phyloP scores from a whole-genome alignment of 345 rosid species.

The Camelina hispida region DNA sequence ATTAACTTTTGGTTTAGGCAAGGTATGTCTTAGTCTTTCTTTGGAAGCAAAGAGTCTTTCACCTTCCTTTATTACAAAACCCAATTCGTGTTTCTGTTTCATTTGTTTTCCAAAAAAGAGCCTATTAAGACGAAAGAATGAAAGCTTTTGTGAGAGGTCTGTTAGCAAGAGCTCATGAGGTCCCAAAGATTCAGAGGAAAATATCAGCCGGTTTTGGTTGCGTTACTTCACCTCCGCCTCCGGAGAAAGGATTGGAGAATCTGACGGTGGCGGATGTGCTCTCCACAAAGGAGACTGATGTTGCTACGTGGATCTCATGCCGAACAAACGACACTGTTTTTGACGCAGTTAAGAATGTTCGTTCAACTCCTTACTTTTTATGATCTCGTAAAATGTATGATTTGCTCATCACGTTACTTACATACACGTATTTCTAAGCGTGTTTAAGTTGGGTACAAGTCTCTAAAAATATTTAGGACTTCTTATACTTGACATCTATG shows the following conservation, averaged over 20 bases:
- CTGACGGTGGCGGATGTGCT: constrained; percentile 78
- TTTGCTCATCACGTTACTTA: constrained; percentile 26
- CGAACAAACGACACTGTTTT: constrained; percentile 62
- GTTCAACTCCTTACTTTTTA: constrained; percentile 26
- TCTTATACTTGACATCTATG: too few species aligned
- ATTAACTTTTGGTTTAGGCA: constrained; percentile 41
- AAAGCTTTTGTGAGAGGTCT: constrained; percentile 39
- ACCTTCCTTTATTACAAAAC: constrained; percentile 28
- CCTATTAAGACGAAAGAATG: constrained; percentile 11
- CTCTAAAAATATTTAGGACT: background rate
- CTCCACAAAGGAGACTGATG: constrained; percentile 53
- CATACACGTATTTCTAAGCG: background rate
- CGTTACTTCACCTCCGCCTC: constrained; percentile 41
- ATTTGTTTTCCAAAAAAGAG: background rate
- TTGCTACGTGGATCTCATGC: constrained; percentile 73
- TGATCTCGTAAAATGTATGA: background rate
- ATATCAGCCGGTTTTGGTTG: constrained; percentile 39
- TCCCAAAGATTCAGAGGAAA: constrained; percentile 33
- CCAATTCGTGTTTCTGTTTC: background rate
- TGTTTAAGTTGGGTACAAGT: background rate
- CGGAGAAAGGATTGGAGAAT: constrained; percentile 77
- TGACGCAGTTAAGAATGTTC: constrained; percentile 77
- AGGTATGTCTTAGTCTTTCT: constrained; percentile 40
- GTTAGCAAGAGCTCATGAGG: constrained; percentile 39
- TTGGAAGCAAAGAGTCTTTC: constrained; percentile 31